Evolutionary conservation across 164 flowering plant species (phyloP), one percentile per base, ranked within the genome.

Genomic region (Berberis thunbergii): DNA sequence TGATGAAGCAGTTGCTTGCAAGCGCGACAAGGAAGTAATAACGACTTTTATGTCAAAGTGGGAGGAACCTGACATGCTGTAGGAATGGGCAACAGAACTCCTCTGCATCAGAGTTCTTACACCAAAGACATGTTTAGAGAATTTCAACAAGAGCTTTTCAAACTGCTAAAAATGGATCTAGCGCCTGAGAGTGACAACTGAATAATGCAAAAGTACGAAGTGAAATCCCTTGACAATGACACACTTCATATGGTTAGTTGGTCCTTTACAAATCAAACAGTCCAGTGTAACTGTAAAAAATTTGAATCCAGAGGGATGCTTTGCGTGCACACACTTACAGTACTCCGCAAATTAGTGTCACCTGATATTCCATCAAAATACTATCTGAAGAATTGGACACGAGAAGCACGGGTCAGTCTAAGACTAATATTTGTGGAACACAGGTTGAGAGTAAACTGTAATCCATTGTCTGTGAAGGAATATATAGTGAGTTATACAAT

Each of bases 311-410:
- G 1, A 1, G 65, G 57, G 3, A 12, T 41, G 1, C 26, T 63
- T 12, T 63, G 56, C 41, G 57, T 40, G 5, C 65, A 63, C 43
- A 38, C 38, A 7, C 42, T 63, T 7, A 63, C 50, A 52, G 4
- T 63, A 7, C 4, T 63, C 3, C 55, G 38, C 2, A 52, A 6
- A 2, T 42, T 50, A 41, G 6, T 42, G 12, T 10, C 42, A 39
- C 3, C 40, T 2, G 9, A 43, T 1, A 4, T 63, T 2, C 40
- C 65, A 50, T 12, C 48, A 3, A 8, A 52, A 2, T 63, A 63
- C 6, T 63, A 52, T 63, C 13, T 63, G 57, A 52, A 43, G 46
- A 63, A 57, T 26, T 63, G 57, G 57, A 52, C n/a, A 3, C 50
- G 5, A 39, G 41, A 53, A 50, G 57, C 58, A 26, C 26, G 26